Percentiles rank a stretch among this genome's conserved stretches.
These are phyloP conservation scores for Globisporangium canariense DNA, from an alignment of 352 stramenopile genomes.

Conservation along the genomic window DNA sequence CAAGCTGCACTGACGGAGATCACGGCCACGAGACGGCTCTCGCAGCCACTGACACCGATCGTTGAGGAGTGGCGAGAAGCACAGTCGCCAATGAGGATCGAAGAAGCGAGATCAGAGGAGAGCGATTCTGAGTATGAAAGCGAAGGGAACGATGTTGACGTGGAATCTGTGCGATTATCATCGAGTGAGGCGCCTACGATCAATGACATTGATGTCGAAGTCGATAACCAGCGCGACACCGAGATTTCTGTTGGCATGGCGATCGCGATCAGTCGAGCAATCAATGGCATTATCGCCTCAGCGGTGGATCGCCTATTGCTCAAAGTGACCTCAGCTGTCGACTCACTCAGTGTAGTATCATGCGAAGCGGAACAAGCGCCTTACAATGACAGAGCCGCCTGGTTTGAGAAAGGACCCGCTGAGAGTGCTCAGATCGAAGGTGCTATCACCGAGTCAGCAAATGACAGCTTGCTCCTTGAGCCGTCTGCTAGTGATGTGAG, in stretches of 20 bases:
- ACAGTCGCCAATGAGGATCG: background rate
- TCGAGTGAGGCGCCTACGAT: background rate
- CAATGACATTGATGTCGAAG: background rate
- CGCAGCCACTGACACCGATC: slow-evolving; percentile 18
- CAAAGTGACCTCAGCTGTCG: slow-evolving; percentile 11
- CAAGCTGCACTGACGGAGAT: slow-evolving; percentile 31
- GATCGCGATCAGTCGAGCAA: slow-evolving; percentile 27
- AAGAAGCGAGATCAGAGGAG: slow-evolving; percentile 1
- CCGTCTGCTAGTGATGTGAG: background rate
- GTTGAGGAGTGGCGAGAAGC: slow-evolving; percentile 17
- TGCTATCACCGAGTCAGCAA: background rate
- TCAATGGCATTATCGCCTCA: slow-evolving; percentile 29
- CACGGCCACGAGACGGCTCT: slow-evolving; percentile 23
- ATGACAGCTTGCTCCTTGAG: background rate
- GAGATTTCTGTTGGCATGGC: slow-evolving; percentile 23
- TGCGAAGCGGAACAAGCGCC: background rate
- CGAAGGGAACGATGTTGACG: background rate
- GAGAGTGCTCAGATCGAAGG: background rate
- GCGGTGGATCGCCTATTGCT: slow-evolving; percentile 25
- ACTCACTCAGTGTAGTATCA: background rate
- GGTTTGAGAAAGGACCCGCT: background rate
- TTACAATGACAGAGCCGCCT: background rate
- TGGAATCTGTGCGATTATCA: background rate
- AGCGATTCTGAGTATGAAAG: background rate
- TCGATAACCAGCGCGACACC: slow-evolving; percentile 3